Evolutionary conservation across 2,329 filamentous ascomycete species (phyloP), one percentile per base, ranked within the genome.

Genomic region (Plenodomus lindquistii): DNA sequence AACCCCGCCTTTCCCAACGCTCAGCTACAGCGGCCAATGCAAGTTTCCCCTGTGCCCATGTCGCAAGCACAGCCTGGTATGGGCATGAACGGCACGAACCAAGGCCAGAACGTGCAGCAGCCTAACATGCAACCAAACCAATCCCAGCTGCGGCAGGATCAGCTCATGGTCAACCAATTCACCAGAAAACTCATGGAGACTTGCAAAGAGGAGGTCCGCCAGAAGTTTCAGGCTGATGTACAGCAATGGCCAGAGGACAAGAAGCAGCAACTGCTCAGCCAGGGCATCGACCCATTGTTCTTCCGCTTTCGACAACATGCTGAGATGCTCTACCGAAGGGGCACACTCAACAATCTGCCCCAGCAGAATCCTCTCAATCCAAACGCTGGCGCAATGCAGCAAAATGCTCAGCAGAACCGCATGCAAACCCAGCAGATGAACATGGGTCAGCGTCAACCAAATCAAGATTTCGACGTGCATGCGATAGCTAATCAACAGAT

Each of bases 401-500:
- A 63, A 38, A 48, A 37, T 20, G 53, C 40, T 13, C 66, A 65
- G 31, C 59, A 50, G 29, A 65, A 62, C 29, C 63, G 65, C 21
- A 65, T 65, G 56, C 57, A 61, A 31, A 61, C 55, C 27, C 62
- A 65, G 42, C 57, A 65, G 34, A 54, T 64, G 44, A 63, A 59
- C 44, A 58, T 62, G 57, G 58, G 57, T 35, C 63, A 63, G 48
- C 62, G 63, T 19, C 64, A 67, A 34, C 46, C 63, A 2, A 63
- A 64, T 36, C 53, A 67, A 39, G 64, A 70, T 0, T 70, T 78
- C 44, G 75, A 79, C 54, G 77, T 85, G 54, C 79, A 81, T 46
- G 80, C 82, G 37, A 78, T 85, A 34, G 75, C 83, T 47, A 80
- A 79, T 21, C 83, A 85, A 57, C 84, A 86, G 67, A 79, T 79